Evolutionary conservation across 257 asterid genomes (phyloP).

Genomic region (Penstemon barbatus): DNA sequence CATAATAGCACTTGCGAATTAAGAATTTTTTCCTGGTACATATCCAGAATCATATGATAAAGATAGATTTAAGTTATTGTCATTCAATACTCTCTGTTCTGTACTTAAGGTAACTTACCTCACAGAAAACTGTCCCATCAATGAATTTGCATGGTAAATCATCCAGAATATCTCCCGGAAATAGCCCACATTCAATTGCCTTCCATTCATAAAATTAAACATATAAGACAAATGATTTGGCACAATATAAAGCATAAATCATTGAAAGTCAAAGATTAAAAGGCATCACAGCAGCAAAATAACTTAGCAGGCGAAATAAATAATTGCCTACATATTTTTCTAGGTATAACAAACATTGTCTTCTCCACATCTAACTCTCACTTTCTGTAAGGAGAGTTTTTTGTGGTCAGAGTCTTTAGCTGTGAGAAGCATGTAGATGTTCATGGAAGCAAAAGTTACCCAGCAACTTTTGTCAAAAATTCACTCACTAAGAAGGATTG

Average conservation of each 20-base stretch:
- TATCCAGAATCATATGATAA: constrained; percentile 13
- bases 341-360: neutral
- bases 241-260: neutral
- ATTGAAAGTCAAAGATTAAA: neutral
- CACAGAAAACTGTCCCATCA: constrained; percentile 79
- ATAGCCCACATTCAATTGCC: constrained; percentile 93
- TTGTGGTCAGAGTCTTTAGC: neutral
- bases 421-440: neutral
- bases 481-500: neutral
- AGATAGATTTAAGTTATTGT: neutral
- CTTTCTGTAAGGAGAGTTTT: constrained; percentile 2
- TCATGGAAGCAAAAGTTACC: neutral
- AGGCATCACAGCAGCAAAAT: neutral
- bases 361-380: neutral
- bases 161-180: constrained; percentile 91
- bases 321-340: neutral
- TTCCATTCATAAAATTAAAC: constrained; percentile 34
- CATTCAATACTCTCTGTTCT: constrained; percentile 1
- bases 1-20: constrained; percentile 11
- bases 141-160: constrained; percentile 85
- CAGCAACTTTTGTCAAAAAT: neutral
- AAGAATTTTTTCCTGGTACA: constrained; percentile 17
- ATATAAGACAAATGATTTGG: constrained; percentile 17
- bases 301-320: neutral
- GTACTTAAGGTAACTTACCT: constrained; percentile 51